A percentile compares a stretch with the other conserved stretches of the same genome.
Evolutionary conservation across 2,329 filamentous ascomycete genomes (phyloP).

Genomic region (Trichoderma afroharzianum): DNA sequence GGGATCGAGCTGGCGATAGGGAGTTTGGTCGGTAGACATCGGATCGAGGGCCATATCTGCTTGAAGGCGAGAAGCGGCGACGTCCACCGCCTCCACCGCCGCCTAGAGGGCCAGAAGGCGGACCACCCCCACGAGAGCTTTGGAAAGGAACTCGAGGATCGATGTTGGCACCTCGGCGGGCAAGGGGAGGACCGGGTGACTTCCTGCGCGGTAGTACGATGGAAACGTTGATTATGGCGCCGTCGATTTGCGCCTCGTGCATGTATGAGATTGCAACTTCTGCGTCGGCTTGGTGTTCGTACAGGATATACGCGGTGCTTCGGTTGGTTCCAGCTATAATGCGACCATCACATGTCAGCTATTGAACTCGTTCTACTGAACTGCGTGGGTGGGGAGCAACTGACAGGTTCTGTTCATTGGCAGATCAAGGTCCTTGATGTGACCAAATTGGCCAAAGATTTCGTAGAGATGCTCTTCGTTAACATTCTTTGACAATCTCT

Average conservation of each 20-base stretch:
- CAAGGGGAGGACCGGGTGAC: conserved; percentile 71
- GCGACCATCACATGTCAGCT: neutral
- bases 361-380: neutral
- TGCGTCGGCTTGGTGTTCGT: conserved; percentile 70
- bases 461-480: conserved; percentile 84
- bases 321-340: conserved; percentile 76
- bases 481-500: conserved; percentile 93
- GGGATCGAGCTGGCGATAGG: conserved; percentile 44
- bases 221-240: conserved; percentile 76
- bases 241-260: conserved; percentile 95
- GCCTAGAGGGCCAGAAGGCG: conserved; percentile 21
- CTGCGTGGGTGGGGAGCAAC: conserved; percentile 25
- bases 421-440: conserved; percentile 81
- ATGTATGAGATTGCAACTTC: conserved; percentile 90
- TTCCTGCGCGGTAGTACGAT: conserved; percentile 82
- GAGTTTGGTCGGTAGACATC: conserved; percentile 63
- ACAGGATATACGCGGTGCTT: conserved; percentile 91
- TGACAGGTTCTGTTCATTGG: conserved; percentile 83
- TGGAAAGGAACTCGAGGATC: conserved; percentile 43
- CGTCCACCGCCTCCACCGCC: conserved; percentile 37
- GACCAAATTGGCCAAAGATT: conserved; percentile 86
- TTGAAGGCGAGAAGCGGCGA: conserved; percentile 34
- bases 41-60: conserved; percentile 41
- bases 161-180: conserved; percentile 59
- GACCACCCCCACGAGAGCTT: conserved; percentile 33